A percentile compares a stretch with the other conserved stretches of the same genome.
phyloP scores from a whole-genome alignment of 441 rosid genomes.

The Adansonia gregorii region DNA sequence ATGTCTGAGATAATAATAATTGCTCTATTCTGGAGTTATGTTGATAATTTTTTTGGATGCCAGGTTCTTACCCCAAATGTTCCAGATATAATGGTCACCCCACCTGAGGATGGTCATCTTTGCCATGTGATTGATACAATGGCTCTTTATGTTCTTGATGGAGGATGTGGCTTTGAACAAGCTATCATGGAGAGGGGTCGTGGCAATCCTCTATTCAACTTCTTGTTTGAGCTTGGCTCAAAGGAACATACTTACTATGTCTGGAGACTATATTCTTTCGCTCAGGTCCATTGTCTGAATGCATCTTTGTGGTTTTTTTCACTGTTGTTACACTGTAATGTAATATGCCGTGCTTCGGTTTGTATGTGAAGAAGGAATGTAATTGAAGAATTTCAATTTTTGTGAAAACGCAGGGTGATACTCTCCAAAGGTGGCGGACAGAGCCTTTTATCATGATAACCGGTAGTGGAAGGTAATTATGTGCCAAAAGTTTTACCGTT shows the following conservation, averaged over 20 bases:
- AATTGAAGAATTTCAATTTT: conserved; percentile 29
- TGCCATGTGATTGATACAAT: conserved; percentile 90
- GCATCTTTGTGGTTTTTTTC: conserved; percentile 5
- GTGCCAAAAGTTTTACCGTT: conserved; percentile 18
- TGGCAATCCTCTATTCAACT: conserved; percentile 87
- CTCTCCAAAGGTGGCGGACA: conserved; percentile 97
- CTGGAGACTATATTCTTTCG: conserved; percentile 76
- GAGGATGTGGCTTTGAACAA: conserved; percentile 98
- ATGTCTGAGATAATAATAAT: neutral
- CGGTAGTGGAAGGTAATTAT: conserved; percentile 95
- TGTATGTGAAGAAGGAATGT: neutral
- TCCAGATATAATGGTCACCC: conserved; percentile 92
- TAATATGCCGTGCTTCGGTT: neutral
- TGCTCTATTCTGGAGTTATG: neutral
- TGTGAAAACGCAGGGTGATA: conserved; percentile 74
- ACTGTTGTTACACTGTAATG: neutral
- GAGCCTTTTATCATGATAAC: conserved; percentile 98
- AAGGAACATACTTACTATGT: conserved; percentile 93
- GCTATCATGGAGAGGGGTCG: conserved; percentile 99
- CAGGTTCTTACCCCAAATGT: conserved; percentile 98
- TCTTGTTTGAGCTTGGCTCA: conserved; percentile 91
- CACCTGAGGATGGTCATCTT: conserved; percentile 87
- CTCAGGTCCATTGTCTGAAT: conserved; percentile 54
- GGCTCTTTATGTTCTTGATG: conserved; percentile 95
- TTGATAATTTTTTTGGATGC: conserved; percentile 14